Base-by-base conservation (phyloP, 495 filamentous ascomycete genomes). In the Thozetella sp. region DNA sequence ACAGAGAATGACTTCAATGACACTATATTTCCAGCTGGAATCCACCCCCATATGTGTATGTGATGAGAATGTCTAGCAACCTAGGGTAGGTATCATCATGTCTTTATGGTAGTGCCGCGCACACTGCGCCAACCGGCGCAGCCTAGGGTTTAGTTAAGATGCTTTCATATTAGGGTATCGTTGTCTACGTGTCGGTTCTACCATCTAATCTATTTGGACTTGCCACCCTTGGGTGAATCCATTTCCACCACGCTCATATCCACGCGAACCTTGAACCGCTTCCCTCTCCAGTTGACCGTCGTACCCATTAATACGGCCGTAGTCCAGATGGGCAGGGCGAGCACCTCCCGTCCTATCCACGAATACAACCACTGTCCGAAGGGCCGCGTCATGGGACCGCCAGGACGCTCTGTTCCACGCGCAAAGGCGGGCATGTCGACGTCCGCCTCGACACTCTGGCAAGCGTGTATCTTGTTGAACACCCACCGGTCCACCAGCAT, bases 311-410 rank as follows among this genome's bases (percentile, higher is more conserved):
- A 88, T 22, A 97, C 87, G 15, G 94, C 93, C 86, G 88, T 89
- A 2, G 73, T 76, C 95, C 95, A 98, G 53, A 99, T 90, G 3
- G 92, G 92, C 25, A 94, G 77, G 0, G 96, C 93, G 9, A 97
- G 75, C 0, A 83, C 37, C 69, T 99, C 95, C 22, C 95, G 80
- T 0, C 91, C 93, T 0, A 96, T 63, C 96, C 96, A 99, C 1
- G 92, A 90, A 1, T 81, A 62, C 1, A 93, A 65, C 93, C 93
- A 98, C 63, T 89, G 80, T 3, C 72, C 58, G 60, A 95, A 89
- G 0, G 80, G 72, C 6, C 87, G 77, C 52, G 80, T 78, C 23
- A 78, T 76, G 2, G 67, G 63, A 11, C 75, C 72, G 13, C 69
- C 71, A 20, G 22, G 30, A 17, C 71, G 66, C 6, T 55, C 43